Percentiles rank a stretch among this genome's conserved stretches.
Conservation (phyloP, 805 yeast genomes). For the Starmerella gropengiesseri region DNA sequence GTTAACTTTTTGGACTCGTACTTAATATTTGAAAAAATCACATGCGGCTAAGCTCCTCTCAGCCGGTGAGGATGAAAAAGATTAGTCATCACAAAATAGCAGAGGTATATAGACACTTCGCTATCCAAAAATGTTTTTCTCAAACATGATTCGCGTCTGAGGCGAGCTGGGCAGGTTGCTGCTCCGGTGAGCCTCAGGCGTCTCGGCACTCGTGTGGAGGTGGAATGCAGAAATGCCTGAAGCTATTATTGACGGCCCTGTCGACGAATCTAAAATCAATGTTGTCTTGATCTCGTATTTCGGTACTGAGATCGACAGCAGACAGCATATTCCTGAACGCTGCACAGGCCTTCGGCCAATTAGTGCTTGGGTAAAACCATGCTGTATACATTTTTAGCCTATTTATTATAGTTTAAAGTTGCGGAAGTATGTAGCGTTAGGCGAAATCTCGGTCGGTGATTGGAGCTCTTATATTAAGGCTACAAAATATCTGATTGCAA, state of each 20-base stretch:
- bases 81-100: slow-evolving; percentile 3
- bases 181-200: slow-evolving; percentile 19
- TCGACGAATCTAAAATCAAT: slow-evolving; percentile 86
- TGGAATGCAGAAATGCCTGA: slow-evolving; percentile 26
- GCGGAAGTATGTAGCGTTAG: neutral
- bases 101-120: slow-evolving; percentile 1
- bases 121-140: slow-evolving; percentile 9
- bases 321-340: slow-evolving; percentile 99
- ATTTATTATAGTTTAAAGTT: neutral
- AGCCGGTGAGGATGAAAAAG: too few species aligned
- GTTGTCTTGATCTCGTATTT: slow-evolving; percentile 32
- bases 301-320: slow-evolving; percentile 55
- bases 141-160: slow-evolving; percentile 21
- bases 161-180: slow-evolving; percentile 17
- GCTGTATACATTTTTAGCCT: slow-evolving; percentile 65
- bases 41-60: too few species aligned
- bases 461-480: too few species aligned
- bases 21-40: slow-evolving; percentile 1
- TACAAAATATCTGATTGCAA: too few species aligned
- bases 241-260: slow-evolving; percentile 55
- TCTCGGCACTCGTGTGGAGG: slow-evolving; percentile 31
- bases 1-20: neutral
- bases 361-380: slow-evolving; percentile 99
- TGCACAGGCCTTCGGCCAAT: slow-evolving; percentile 88
- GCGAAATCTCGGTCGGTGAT: too few species aligned